phyloP scores from a whole-genome alignment of 352 stramenopile genomes.

The Pythium aristosporum region DNA sequence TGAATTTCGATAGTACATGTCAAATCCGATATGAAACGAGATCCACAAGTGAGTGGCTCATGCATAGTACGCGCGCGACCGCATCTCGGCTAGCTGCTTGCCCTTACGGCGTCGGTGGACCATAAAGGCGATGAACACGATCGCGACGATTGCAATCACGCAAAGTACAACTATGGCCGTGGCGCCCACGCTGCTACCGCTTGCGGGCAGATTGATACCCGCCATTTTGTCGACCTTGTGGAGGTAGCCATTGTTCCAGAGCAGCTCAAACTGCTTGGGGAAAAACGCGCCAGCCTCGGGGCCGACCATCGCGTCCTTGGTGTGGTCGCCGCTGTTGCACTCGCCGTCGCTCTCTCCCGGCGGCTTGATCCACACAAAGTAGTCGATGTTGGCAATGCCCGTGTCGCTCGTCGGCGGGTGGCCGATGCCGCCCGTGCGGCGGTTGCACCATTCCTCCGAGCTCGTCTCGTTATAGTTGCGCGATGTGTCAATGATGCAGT shows the following conservation, averaged over 20 bases:
- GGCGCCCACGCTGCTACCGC: neutral
- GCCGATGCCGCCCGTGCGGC: constrained; percentile 58
- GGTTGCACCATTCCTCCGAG: constrained; percentile 74
- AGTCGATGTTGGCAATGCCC: constrained; percentile 56
- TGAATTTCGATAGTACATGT: neutral
- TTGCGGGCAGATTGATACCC: constrained; percentile 50
- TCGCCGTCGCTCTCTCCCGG: constrained; percentile 62
- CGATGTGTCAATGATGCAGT: constrained; percentile 65
- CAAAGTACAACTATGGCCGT: constrained; percentile 15
- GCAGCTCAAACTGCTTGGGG: constrained; percentile 47
- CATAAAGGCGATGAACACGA: constrained; percentile 8
- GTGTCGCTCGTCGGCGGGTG: constrained; percentile 50
- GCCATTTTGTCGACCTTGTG: constrained; percentile 46
- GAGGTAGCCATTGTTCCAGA: constrained; percentile 72
- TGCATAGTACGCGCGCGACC: constrained; percentile 10
- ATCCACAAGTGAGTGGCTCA: neutral
- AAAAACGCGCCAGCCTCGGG: constrained; percentile 63
- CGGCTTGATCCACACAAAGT: constrained; percentile 74
- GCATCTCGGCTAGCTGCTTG: neutral
- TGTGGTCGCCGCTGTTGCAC: constrained; percentile 34
- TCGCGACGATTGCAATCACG: constrained; percentile 12
- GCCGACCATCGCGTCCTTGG: constrained; percentile 47
- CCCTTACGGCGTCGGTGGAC: constrained; percentile 12
- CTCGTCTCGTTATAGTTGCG: constrained; percentile 61
- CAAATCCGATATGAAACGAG: constrained; percentile 5